Evolutionary conservation across 768 basidiomycete species (phyloP), one percentile per base, ranked within the genome.

Genomic region (Leccinum disarticulatum): DNA sequence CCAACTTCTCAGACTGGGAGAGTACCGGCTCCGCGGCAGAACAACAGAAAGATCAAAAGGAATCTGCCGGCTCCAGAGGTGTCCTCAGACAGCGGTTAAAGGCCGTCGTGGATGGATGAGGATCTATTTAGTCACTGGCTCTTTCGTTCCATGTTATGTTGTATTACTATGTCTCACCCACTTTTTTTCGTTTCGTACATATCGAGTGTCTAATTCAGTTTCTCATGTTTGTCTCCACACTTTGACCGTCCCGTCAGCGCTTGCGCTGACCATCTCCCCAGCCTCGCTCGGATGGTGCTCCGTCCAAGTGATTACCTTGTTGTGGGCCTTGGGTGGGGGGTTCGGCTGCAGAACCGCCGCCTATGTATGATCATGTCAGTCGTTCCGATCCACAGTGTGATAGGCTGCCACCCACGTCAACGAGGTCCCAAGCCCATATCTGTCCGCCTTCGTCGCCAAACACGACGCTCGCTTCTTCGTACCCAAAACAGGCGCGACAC

Each of bases 371-470:
- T 41, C 6, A 28, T 31, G 52, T 70, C 15, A 69, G 57, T 25
- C 25, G 3, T 46, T 11, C 11, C 7, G 38, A 43, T 51, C 19
- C 27, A 25, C 25, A 19, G 41, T 14, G 3, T 30, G 36, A 28
- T 9, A 56, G 7, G 2, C 6, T 25, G 19, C 10, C 2, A 75
- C 85, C 69, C 74, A 95, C 95, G 71, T 93, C 90, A 22, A 98
- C 83, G 60, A 98, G 77, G 66, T 96, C 93, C 95, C 95, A 99
- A 46, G 85, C 85, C 93, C 93, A 97, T 3, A 99, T 77, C 61
- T 75, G 77, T 1, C 97, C 97, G 8, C 87, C 82, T 74, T 98
- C 97, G 70, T 98, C 97, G 9, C 97, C 97, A 61, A 85, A 87
- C 5, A 96, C 70, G 15, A 98, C 86, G 27, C 73, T 84, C 8